Percentiles rank a stretch among this genome's conserved stretches.
Conservation (phyloP, 257 asterid species). For the Scutellaria barbata region DNA sequence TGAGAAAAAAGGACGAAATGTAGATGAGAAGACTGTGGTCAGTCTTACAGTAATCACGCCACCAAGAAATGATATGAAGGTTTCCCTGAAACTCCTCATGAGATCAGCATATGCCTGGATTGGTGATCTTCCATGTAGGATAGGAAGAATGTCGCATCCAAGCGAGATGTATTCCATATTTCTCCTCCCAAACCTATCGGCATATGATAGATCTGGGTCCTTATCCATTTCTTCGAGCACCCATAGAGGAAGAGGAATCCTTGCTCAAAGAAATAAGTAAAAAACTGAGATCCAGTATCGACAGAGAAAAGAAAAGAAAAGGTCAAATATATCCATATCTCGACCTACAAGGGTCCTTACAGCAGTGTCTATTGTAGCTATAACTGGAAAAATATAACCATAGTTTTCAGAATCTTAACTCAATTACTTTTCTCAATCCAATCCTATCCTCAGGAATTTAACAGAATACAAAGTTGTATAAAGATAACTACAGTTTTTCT, state of each 20-base stretch:
- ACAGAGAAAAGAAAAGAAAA: conserved; percentile 22
- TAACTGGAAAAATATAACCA: not conserved
- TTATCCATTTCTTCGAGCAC: conserved; percentile 72
- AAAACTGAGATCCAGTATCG: conserved; percentile 35
- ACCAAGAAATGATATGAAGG: conserved; percentile 69
- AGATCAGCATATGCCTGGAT: conserved; percentile 78
- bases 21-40: not conserved
- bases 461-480: not conserved
- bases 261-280: conserved; percentile 41
- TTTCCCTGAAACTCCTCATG: conserved; percentile 75
- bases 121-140: conserved; percentile 77
- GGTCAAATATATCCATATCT: conserved; percentile 7
- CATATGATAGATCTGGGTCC: conserved; percentile 65
- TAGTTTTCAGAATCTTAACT: not conserved
- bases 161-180: conserved; percentile 71
- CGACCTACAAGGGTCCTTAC: not conserved
- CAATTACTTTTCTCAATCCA: not conserved
- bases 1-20: not conserved
- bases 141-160: conserved; percentile 78
- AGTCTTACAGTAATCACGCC: conserved; percentile 63
- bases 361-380: not conserved
- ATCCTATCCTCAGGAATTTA: not conserved
- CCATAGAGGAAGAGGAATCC: conserved; percentile 89
- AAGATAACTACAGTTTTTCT: not conserved
- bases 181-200: conserved; percentile 72